These are phyloP conservation scores for Calocera viscosa DNA, from an alignment of 768 basidiomycete species.

Conservation along the genomic window DNA sequence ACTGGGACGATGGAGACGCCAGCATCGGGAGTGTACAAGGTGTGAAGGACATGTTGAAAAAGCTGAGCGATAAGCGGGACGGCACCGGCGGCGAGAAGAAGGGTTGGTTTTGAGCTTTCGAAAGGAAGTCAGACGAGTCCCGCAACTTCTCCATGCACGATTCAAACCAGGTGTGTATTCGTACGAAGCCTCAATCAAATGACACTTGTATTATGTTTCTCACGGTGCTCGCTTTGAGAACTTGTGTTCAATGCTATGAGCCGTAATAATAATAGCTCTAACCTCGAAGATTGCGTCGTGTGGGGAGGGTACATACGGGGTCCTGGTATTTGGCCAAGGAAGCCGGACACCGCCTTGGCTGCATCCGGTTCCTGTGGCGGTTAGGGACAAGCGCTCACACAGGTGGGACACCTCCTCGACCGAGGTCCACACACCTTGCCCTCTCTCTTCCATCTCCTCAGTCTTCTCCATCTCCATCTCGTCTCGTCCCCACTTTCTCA, in stretches of 20 bases:
- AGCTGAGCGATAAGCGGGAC: conserved; percentile 50
- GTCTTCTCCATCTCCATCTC: neutral
- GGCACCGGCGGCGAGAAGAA: conserved; percentile 29
- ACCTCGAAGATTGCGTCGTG: neutral
- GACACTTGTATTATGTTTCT: neutral
- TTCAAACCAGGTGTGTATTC: too few species aligned
- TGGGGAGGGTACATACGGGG: neutral
- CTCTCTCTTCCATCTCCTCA: neutral
- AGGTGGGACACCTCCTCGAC: neutral
- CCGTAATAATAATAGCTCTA: too few species aligned
- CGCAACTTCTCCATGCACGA: too few species aligned
- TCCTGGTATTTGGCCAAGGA: neutral
- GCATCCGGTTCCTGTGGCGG: conserved; percentile 7
- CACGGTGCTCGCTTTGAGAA: too few species aligned
- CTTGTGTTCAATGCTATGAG: too few species aligned
- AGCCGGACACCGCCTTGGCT: neutral
- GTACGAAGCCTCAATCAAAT: too few species aligned
- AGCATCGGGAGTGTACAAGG: conserved; percentile 56
- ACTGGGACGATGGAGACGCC: conserved; percentile 57
- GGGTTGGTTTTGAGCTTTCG: conserved; percentile 37
- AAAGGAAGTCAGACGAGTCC: too few species aligned
- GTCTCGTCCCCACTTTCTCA: neutral
- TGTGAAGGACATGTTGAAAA: conserved; percentile 55
- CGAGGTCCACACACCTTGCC: neutral
- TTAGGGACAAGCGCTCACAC: neutral